Conservation (phyloP, 495 filamentous ascomycete species). For the Amorphotheca resinae region DNA sequence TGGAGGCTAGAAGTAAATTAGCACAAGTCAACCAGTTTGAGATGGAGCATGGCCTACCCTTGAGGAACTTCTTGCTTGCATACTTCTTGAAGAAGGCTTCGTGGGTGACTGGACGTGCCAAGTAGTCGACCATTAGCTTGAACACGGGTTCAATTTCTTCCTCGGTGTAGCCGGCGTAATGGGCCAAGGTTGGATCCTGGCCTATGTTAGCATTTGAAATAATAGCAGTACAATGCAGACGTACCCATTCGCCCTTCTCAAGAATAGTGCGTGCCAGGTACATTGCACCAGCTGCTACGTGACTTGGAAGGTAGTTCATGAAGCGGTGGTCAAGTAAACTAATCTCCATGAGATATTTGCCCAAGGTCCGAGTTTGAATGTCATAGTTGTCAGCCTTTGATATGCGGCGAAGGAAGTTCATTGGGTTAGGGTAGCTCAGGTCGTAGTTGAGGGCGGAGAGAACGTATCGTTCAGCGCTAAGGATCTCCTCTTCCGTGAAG, state of each 20-base stretch:
- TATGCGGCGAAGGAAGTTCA: conserved; percentile 98
- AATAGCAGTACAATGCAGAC: conserved; percentile 21
- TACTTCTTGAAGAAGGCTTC: conserved; percentile 99
- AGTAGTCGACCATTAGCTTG: conserved; percentile 88
- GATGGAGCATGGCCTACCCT: conserved; percentile 45
- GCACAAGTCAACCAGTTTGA: not conserved
- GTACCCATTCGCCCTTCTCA: conserved; percentile 80
- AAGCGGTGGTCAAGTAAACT: conserved; percentile 89
- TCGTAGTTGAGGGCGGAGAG: conserved; percentile 87
- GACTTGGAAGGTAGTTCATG: conserved; percentile 74
- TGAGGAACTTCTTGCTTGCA: conserved; percentile 95
- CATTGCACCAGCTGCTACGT: conserved; percentile 86
- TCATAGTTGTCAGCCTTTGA: conserved; percentile 98
- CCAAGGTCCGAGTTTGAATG: conserved; percentile 89
- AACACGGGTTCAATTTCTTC: conserved; percentile 87
- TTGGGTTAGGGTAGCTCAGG: conserved; percentile 95
- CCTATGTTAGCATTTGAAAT: conserved; percentile 10
- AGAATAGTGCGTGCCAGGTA: conserved; percentile 84
- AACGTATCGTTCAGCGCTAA: conserved; percentile 92
- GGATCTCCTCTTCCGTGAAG: conserved; percentile 88
- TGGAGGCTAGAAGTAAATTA: conserved; percentile 55
- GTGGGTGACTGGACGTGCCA: conserved; percentile 74
- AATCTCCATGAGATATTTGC: conserved; percentile 98
- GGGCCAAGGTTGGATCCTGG: conserved; percentile 66
- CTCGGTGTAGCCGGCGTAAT: conserved; percentile 89